Evolutionary conservation across 352 stramenopile species (phyloP), one percentile per base, ranked within the genome.

Genomic region (Phytophthora pinifolia): DNA sequence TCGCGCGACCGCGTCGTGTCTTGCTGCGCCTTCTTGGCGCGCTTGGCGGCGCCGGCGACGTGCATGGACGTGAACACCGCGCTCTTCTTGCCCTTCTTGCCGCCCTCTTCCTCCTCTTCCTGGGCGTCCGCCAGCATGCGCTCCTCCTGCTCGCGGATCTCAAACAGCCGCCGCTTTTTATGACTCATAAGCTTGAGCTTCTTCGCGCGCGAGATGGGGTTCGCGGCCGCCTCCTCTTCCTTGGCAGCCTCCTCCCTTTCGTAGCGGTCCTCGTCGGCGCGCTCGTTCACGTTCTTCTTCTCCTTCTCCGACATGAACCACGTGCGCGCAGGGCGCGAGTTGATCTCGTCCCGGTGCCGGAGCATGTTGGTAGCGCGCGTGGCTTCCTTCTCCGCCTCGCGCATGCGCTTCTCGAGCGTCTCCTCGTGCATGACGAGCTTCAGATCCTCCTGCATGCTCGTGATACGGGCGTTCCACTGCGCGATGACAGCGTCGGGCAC

Each of bases 261-360:
- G 18, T 71, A 65, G n/a, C 79, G 76, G n/a, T 86, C 71, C 33
- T 87, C 68, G 7, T 94, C 84, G 18, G 79, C 82, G 25, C 72
- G 69, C 55, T 86, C 78, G 9, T 72, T 74, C 30, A 96, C 74
- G 14, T 76, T 82, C 59, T 95, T 88, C 67, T 97, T 97, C 53
- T 96, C 80, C 47, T 82, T 86, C 60, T 96, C 79, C 32, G 84
- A 92, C 74, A 96, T 87, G 58, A 97, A 98, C 93, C 93, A 98
- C 54, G 86, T 97, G 51, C 89, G 83, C 29, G 84, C 83, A 27
- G 90, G 91, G 6, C 92, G 81, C 33, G 76, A 70, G 7, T 72
- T 60, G 49, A 98, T 98, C 60, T 98, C 93, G 46, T 97, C 89
- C 33, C 83, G 76, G 64, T 98, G 89, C 60, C 79, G 79, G 14